phyloP scores from a whole-genome alignment of 495 filamentous ascomycete genomes.

The Clohesyomyces aquaticus region DNA sequence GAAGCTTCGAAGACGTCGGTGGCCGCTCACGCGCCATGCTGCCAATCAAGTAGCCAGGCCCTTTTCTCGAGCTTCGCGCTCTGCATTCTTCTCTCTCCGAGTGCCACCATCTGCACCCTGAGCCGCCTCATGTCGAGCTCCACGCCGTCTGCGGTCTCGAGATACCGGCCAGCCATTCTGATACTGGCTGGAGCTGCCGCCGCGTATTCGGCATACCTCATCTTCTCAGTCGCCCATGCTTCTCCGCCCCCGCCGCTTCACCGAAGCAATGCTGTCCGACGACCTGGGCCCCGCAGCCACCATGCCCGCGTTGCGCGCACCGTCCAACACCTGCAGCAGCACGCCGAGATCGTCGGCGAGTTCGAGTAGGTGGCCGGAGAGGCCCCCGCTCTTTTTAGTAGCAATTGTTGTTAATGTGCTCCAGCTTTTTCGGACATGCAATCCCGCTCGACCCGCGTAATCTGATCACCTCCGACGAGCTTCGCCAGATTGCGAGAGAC shows the following conservation, averaged over 20 bases:
- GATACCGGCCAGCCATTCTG: conserved; percentile 40
- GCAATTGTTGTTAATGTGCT: no score
- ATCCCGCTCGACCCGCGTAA: conserved; percentile 23
- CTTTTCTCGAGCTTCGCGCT: not conserved
- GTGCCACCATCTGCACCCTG: not conserved
- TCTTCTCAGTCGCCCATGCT: conserved; percentile 29
- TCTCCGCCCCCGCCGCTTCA: conserved; percentile 46
- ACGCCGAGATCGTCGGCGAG: conserved; percentile 17
- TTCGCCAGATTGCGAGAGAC: conserved; percentile 18
- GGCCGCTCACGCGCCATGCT: conserved; percentile 5
- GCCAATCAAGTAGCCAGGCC: conserved; percentile 24
- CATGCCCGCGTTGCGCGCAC: conserved; percentile 1
- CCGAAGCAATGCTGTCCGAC: conserved; percentile 58
- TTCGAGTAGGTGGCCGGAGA: no score
- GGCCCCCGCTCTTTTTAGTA: no score
- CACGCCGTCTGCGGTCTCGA: conserved; percentile 31
- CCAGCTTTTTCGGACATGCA: conserved; percentile 27
- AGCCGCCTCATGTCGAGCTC: conserved; percentile 31
- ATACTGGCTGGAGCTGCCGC: conserved; percentile 37
- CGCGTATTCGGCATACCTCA: conserved; percentile 34
- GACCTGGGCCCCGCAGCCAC: conserved; percentile 3
- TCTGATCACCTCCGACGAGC: conserved; percentile 2
- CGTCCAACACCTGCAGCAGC: conserved; percentile 20
- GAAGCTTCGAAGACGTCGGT: not conserved
- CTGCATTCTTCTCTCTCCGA: not conserved